These are phyloP conservation scores for Globisporangium carolinianum DNA, from an alignment of 352 stramenopile genomes.

Conservation along the genomic window DNA sequence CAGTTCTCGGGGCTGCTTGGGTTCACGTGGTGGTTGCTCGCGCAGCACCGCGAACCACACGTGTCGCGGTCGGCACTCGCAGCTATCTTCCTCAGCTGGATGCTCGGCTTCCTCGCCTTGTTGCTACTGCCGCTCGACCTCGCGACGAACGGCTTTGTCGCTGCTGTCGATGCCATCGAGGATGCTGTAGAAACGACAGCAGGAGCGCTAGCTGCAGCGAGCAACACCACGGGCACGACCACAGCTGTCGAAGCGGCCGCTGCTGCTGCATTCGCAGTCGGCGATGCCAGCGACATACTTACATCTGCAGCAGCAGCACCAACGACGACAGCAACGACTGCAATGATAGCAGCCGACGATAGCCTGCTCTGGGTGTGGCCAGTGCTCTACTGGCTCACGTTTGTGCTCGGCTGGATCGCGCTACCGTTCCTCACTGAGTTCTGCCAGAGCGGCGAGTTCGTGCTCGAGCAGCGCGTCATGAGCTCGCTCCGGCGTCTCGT, in stretches of 20 bases:
- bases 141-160: constrained; percentile 22
- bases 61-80: constrained; percentile 25
- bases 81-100: constrained; percentile 54
- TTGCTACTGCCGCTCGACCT: constrained; percentile 62
- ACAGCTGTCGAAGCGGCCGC: background rate
- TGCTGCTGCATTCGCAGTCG: background rate
- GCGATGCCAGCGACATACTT: background rate
- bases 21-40: constrained; percentile 58
- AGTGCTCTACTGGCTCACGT: constrained; percentile 61
- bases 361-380: constrained; percentile 38
- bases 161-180: no score
- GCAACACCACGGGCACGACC: background rate
- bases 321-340: no score
- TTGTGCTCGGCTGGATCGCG: constrained; percentile 52
- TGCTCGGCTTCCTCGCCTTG: constrained; percentile 49
- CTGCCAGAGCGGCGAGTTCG: constrained; percentile 56
- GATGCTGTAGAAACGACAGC: no score
- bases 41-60: constrained; percentile 42
- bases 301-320: no score
- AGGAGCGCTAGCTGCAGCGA: background rate
- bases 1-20: constrained; percentile 37
- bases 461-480: constrained; percentile 23
- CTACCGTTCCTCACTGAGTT: constrained; percentile 63
- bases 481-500: constrained; percentile 35
- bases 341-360: background rate